Evolutionary conservation across 257 asterid genomes (phyloP), one percentile per base, ranked within the genome.

Genomic region (Fraxinus cuspidata): DNA sequence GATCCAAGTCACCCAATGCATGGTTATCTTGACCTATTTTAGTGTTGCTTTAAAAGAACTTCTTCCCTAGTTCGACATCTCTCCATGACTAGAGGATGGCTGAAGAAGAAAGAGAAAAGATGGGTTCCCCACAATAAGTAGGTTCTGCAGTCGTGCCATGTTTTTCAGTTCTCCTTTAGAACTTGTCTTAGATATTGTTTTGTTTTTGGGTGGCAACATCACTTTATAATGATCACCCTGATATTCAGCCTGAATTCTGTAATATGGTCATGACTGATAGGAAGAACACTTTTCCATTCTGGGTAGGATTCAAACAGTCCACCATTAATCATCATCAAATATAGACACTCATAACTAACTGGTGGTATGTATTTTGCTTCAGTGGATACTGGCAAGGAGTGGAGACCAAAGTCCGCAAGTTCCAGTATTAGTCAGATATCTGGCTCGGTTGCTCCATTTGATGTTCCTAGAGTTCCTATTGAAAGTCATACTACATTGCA

Each of bases 351-450:
- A 64, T 75, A 77, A 53, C 78, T 80, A 56, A 82, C 64, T 40
- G 35, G 49, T 66, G 31, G 47, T 80, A 18, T 80, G n/a, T 63
- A 27, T 73, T 77, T 84, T 85, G 35, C 69, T 76, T 70, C 87
- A 90, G 91, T 81, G 72, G 92, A 89, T 80, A 87, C 91, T 85
- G 85, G 77, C 72, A 92, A 89, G 85, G 97, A 91, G 87, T 92
- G 98, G 97, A 92, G 91, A 82, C 97, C 97, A 67, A 92, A 91
- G 86, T 83, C 95, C 70, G 35, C 88, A 10, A 87, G 81, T 83
- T 78, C 90, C 85, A 84, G 73, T 82, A 78, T 67, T 53, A 71
- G 84, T 82, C 90, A 82, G 74, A 90, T 82, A 75, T 81, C 81
- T 44, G 73, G 77, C 68, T 76, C 82, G 42, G 82, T 82, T 87